phyloP scores from a whole-genome alignment of 177 flowering plant species.

The Vitis hybrid region DNA sequence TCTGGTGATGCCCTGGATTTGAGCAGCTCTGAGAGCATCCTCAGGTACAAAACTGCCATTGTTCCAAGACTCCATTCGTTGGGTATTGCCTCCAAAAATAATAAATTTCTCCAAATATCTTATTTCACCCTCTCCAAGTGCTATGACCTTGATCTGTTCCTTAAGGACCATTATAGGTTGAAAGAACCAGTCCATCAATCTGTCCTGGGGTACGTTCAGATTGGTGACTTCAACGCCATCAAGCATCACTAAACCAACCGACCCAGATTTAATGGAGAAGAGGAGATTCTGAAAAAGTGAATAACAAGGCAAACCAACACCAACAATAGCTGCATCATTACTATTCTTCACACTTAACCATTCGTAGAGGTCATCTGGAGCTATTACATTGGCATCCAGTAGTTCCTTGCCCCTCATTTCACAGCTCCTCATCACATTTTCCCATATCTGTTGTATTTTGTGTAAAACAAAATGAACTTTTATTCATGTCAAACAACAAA shows the following conservation, averaged over 20 bases:
- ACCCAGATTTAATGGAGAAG: conserved; percentile 61
- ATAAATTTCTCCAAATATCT: conserved; percentile 64
- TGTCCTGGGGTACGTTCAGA: conserved; percentile 76
- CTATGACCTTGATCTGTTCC: conserved; percentile 68
- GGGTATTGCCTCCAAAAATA: conserved; percentile 48
- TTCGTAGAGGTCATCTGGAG: conserved; percentile 53
- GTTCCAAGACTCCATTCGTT: conserved; percentile 66
- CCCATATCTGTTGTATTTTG: conserved; percentile 65
- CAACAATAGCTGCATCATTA: conserved; percentile 41
- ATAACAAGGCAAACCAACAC: conserved; percentile 71
- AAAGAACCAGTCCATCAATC: conserved; percentile 86
- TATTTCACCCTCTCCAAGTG: conserved; percentile 55
- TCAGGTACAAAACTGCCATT: conserved; percentile 54
- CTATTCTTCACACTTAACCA: conserved; percentile 56
- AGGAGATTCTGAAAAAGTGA: conserved; percentile 51
- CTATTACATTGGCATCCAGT: conserved; percentile 54
- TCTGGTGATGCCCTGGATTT: conserved; percentile 85
- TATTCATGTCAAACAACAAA: not conserved
- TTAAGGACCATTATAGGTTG: conserved; percentile 74
- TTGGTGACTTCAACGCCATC: conserved; percentile 67
- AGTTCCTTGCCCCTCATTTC: conserved; percentile 67
- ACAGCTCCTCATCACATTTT: conserved; percentile 49
- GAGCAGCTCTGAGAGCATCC: conserved; percentile 79
- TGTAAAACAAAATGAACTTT: not conserved
- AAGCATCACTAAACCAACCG: conserved; percentile 55